A percentile compares a stretch with the other conserved stretches of the same genome.
These are phyloP conservation scores for Penicillium nucicola DNA, from an alignment of 495 filamentous ascomycete genomes.

Conservation along the genomic window DNA sequence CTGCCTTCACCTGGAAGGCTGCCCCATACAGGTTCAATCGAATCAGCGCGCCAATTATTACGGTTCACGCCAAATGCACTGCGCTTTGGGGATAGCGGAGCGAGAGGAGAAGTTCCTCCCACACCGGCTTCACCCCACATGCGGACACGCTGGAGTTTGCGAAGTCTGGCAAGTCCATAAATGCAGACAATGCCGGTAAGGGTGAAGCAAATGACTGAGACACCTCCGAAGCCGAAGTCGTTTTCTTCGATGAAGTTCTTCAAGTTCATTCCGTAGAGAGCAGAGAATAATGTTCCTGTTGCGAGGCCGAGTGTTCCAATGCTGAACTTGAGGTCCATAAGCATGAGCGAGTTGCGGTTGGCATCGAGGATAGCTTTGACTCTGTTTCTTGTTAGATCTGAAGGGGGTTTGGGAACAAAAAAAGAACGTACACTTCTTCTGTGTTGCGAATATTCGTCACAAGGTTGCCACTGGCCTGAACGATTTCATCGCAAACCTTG, in stretches of 20 bases:
- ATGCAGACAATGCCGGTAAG: constrained; percentile 72
- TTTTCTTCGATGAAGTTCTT: constrained; percentile 98
- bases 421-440: constrained; percentile 81
- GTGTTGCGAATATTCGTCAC: constrained; percentile 97
- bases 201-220: constrained; percentile 66
- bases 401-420: background rate
- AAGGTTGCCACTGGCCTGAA: constrained; percentile 87
- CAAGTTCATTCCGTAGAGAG: constrained; percentile 98
- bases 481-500: constrained; percentile 96
- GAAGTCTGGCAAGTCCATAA: constrained; percentile 77
- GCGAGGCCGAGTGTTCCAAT: constrained; percentile 91
- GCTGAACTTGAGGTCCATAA: constrained; percentile 93
- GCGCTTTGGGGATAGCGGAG: constrained; percentile 26
- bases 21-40: constrained; percentile 44
- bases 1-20: constrained; percentile 45
- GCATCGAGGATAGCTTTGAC: constrained; percentile 95
- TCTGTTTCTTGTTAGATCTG: constrained; percentile 39
- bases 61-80: constrained; percentile 21
- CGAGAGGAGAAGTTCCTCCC: constrained; percentile 31
- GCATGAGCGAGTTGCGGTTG: constrained; percentile 97
- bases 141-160: constrained; percentile 82
- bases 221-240: constrained; percentile 77
- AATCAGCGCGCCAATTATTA: constrained; percentile 46
- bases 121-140: constrained; percentile 66
- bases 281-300: constrained; percentile 89